Base-by-base conservation (phyloP, 2,329 filamentous ascomycete genomes). In the Beauveria bassiana region DNA sequence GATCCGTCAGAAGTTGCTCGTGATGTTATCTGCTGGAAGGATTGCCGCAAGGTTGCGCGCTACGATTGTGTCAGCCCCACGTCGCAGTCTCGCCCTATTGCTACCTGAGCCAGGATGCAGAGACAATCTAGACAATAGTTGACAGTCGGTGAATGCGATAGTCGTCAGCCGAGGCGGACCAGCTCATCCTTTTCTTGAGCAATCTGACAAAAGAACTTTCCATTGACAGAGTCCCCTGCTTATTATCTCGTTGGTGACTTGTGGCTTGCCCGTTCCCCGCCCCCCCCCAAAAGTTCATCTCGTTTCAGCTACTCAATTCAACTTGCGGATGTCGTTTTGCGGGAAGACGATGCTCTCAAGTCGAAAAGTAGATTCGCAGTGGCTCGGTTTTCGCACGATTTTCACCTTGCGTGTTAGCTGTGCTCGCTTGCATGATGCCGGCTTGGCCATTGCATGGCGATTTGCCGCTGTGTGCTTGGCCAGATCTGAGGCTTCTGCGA, bases 401-500 rank as follows among this genome's bases (percentile, higher is more conserved):
- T 52, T 42, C 18, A 16, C 8, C 20, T 50, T 14, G 8, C 20
- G 16, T 49, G 14, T 18, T 42, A 16, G 24, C 12, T 6, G 14
- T 42, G 22, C 20, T 26, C 24, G 47, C 22, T 24, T 59, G 47
- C 57, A 34, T 51, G 51, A 24, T 51, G 26, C 59, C 51, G 59
- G 14, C 59, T 61, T 61, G 59, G 51, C 51, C 50, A 54, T 54
- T 54, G 58, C 58, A 61, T 61, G 58, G 58, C 58, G 58, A 61
- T 61, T 47, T n/a, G 58, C 42, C 50, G 43, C 20, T 5, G 24
- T 24, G 31, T 56, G 42, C 59, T 61, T 61, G 47, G 58, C 58
- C 42, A 54, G 58, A 61, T 61, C 58, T 61, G 49, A 34, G 20
- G 20, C 45, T 28, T 51, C 34, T 38, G 22, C 31, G 8, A 46